phyloP scores from a whole-genome alignment of 139 green algal genomes.

The Volvox reticuliferus region DNA sequence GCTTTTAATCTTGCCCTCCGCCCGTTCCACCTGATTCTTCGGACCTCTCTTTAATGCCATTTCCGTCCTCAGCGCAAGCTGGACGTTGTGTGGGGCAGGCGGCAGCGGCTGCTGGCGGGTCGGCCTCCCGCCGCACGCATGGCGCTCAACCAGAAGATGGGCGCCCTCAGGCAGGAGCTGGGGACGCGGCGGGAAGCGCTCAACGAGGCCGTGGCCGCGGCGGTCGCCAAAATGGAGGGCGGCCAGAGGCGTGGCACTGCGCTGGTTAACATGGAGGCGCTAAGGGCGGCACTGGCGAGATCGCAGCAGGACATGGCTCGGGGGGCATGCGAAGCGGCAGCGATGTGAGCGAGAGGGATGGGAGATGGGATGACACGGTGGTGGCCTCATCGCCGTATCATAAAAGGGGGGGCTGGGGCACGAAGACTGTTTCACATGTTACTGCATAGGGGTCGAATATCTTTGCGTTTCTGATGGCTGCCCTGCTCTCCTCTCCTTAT shows the following conservation, averaged over 20 bases:
- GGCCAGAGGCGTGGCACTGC: background rate
- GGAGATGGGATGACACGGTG: too few species aligned
- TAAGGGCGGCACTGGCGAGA: background rate
- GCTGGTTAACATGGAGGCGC: background rate
- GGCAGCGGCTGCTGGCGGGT: conserved; percentile 22
- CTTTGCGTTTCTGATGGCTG: too few species aligned
- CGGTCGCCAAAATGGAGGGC: background rate
- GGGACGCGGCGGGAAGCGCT: background rate
- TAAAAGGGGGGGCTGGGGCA: too few species aligned
- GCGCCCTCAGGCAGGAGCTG: background rate
- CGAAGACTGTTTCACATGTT: too few species aligned
- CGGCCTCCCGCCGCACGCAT: background rate
- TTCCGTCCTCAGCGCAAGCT: conserved; percentile 1
- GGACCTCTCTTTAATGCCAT: background rate
- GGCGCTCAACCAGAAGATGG: conserved; percentile 9
- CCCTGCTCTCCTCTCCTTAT: too few species aligned
- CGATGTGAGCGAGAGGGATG: conserved; percentile 3
- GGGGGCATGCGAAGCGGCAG: background rate
- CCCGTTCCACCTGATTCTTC: background rate
- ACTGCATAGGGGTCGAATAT: too few species aligned
- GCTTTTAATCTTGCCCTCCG: background rate
- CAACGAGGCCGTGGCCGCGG: background rate
- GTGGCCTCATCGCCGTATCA: too few species aligned
- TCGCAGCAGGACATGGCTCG: background rate
- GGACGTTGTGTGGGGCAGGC: background rate